Percentiles rank a stretch among this genome's conserved stretches.
These are phyloP conservation scores for Mycothermus thermophilus DNA, from an alignment of 495 filamentous ascomycete genomes.

Conservation along the genomic window DNA sequence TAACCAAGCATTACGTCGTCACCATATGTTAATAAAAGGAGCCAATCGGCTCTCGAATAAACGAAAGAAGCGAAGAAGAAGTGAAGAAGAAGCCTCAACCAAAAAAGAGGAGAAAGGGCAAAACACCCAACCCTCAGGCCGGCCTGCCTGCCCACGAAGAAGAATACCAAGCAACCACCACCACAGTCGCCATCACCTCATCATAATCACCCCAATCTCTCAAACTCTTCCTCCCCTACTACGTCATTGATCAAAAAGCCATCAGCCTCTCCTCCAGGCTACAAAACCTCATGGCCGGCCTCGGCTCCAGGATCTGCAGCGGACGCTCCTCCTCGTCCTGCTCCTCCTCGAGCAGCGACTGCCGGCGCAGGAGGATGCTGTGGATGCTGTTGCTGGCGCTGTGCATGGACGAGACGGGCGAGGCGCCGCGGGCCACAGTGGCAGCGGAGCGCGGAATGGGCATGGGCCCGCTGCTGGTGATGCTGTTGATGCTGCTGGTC, in stretches of 20 bases:
- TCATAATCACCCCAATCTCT: too few relatives aligned
- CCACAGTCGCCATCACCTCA: too few relatives aligned
- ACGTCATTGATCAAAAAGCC: constrained; percentile 8
- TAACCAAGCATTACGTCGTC: too few relatives aligned
- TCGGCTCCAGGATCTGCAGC: constrained; percentile 36
- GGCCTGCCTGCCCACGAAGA: too few relatives aligned
- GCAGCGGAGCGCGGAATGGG: constrained; percentile 19
- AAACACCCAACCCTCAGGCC: too few relatives aligned
- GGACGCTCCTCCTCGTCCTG: constrained; percentile 35
- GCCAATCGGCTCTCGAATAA: too few relatives aligned
- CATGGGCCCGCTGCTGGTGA: constrained; percentile 25
- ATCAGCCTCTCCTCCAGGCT: constrained; percentile 41
- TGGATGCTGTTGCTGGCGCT: constrained; percentile 29
- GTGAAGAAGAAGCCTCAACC: not conserved
- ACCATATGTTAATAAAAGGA: too few relatives aligned
- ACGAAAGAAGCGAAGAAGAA: not conserved
- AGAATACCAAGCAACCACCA: too few relatives aligned
- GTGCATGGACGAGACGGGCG: not conserved
- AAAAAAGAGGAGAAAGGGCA: too few relatives aligned
- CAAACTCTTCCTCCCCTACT: too few relatives aligned
- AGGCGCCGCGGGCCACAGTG: not conserved
- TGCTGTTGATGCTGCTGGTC: constrained; percentile 23
- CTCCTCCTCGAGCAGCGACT: constrained; percentile 30
- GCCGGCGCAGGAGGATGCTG: constrained; percentile 36
- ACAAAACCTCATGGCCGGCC: constrained; percentile 41